Evolutionary conservation across 2,329 filamentous ascomycete species (phyloP), one percentile per base, ranked within the genome.

Genomic region (Sarocladium oryzae): DNA sequence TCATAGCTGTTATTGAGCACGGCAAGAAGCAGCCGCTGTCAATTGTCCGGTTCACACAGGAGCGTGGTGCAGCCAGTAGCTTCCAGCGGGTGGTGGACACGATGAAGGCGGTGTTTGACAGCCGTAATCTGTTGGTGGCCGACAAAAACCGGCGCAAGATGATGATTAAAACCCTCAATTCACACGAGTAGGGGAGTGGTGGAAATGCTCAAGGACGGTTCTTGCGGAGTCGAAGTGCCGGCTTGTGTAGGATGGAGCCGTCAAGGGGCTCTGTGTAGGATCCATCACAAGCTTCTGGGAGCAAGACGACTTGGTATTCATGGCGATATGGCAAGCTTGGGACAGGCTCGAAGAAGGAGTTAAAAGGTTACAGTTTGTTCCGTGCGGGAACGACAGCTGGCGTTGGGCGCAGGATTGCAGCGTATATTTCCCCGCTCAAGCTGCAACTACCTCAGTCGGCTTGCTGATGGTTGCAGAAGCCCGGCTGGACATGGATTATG

Each of bases 1-100:
- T 96, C 55, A 95, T 95, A 71, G 89, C 86, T 2, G 86, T 95
- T 33, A 86, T 95, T 55, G 88, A 96, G 69, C 87, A 93, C 62
- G 88, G 88, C 45, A 85, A 81, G 60, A 84, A 82, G 56, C 84
- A 82, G 56, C 85, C 85, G 43, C 77, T 96, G 51, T 88, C 86
- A 65, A 83, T 96, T 56, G 82, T 88, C 26, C 85, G 89, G 32
- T 89, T 96, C 65, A 92, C 88, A 1, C 91, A 96, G 63, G 89
- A 93, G 63, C 85, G 85, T 53, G 93, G 92, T n/a, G 91, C 92
- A 2, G 90, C 89, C 33, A 93, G 86, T 60, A 93, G 87, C 58
- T 95, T 97, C 70, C 80, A 89, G 64, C 84, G 82, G 62, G 87
- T 96, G 9, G 80, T 95, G 23, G 86, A 90, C 53, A 86, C 86